These are phyloP conservation scores for Camellia japonica DNA, from an alignment of 148 eudicot species.

Conservation along the genomic window DNA sequence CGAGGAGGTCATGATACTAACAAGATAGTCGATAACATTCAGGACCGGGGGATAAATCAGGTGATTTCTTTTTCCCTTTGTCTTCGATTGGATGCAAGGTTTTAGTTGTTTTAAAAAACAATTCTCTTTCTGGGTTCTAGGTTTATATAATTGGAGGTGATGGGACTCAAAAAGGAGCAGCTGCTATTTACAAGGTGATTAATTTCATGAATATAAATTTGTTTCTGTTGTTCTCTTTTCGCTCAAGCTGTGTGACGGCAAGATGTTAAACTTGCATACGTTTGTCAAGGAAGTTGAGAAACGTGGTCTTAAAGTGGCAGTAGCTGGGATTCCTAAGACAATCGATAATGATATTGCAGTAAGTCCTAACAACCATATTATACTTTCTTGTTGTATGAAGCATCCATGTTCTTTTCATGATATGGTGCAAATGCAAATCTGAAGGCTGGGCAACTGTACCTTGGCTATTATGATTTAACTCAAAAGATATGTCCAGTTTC, in stretches of 20 bases:
- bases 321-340: slow-evolving; percentile 65
- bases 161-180: slow-evolving; percentile 70
- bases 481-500: neutral
- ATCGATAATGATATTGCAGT: slow-evolving; percentile 69
- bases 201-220: slow-evolving; percentile 2
- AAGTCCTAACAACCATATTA: slow-evolving; percentile 19
- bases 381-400: neutral
- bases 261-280: slow-evolving; percentile 15
- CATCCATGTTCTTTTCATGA: neutral
- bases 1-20: slow-evolving; percentile 83
- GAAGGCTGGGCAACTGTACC: neutral
- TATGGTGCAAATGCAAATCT: neutral
- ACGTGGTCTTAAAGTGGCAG: slow-evolving; percentile 58
- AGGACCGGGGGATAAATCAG: slow-evolving; percentile 91
- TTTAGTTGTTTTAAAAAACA: neutral
- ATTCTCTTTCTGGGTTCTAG: slow-evolving; percentile 24
- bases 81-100: neutral
- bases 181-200: slow-evolving; percentile 52
- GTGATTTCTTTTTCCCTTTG: slow-evolving; percentile 28
- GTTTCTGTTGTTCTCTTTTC: neutral
- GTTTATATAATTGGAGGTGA: slow-evolving; percentile 66
- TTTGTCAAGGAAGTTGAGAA: slow-evolving; percentile 53
- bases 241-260: slow-evolving; percentile 3
- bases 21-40: slow-evolving; percentile 91
- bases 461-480: neutral